Percentiles rank a stretch among this genome's conserved stretches.
phyloP scores from a whole-genome alignment of 331 rosid species.

The Arachis monticola region DNA sequence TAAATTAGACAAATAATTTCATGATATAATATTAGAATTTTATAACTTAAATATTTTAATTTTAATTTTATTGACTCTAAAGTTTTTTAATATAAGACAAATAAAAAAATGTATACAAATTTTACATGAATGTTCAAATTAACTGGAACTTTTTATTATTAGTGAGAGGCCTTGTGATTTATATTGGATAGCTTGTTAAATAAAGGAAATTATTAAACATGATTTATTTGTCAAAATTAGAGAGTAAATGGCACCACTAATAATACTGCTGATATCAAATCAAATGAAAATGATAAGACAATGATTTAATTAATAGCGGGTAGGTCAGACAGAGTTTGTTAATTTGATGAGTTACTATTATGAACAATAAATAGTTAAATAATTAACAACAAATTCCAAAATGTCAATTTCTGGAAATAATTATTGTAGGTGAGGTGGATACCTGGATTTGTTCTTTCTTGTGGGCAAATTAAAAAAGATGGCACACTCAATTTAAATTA shows the following conservation, averaged over 20 bases:
- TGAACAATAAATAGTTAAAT: not conserved
- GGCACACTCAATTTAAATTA: not conserved
- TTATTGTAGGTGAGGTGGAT: slow-evolving; percentile 12
- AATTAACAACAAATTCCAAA: not conserved
- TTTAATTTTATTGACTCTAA: too few species aligned
- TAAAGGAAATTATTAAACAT: not conserved
- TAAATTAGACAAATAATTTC: too few species aligned
- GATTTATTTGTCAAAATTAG: not conserved
- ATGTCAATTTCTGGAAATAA: slow-evolving; percentile 28
- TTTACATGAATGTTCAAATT: too few species aligned
- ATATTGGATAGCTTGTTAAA: not conserved
- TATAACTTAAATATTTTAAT: too few species aligned
- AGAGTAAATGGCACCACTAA: not conserved
- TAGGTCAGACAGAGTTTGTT: slow-evolving; percentile 14
- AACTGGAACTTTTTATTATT: too few species aligned
- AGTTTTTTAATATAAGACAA: too few species aligned
- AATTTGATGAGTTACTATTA: not conserved
- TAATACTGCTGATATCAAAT: not conserved
- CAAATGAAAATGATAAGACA: not conserved
- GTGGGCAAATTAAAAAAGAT: slow-evolving; percentile 45
- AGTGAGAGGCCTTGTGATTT: not conserved
- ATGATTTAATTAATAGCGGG: not conserved
- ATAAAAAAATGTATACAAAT: too few species aligned
- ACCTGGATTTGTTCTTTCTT: slow-evolving; percentile 43
- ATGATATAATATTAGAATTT: too few species aligned